Evolutionary conservation across 148 eudicot species (phyloP).

Genomic region (Persicaria tinctoria): DNA sequence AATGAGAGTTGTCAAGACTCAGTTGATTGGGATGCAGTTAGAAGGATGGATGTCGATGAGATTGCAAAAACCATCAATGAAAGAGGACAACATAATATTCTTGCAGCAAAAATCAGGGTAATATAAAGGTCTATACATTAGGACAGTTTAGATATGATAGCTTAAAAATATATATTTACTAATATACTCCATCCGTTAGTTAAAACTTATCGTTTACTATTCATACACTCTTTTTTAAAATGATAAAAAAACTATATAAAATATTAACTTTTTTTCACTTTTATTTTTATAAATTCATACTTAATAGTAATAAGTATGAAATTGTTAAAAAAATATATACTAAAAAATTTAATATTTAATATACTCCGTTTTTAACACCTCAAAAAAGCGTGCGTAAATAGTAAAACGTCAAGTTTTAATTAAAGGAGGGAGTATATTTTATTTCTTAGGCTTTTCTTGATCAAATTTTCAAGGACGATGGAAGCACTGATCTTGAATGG

Average conservation of each 20-base stretch:
- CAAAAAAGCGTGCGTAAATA: too few relatives aligned
- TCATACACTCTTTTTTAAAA: too few relatives aligned
- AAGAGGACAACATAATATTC: slow-evolving; percentile 36
- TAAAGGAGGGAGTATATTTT: too few relatives aligned
- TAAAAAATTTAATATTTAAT: neutral
- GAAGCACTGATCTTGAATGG: slow-evolving; percentile 52
- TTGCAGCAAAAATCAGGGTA: slow-evolving; percentile 39
- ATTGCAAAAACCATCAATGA: slow-evolving; percentile 23
- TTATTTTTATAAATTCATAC: too few relatives aligned
- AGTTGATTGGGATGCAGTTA: slow-evolving; percentile 35
- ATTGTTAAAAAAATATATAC: too few relatives aligned
- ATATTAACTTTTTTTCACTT: too few relatives aligned
- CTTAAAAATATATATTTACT: too few relatives aligned
- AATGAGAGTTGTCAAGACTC: slow-evolving; percentile 3
- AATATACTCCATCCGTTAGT: neutral
- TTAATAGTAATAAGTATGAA: too few relatives aligned
- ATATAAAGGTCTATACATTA: neutral
- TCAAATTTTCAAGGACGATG: slow-evolving; percentile 19
- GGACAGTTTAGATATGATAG: too few relatives aligned
- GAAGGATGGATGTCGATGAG: slow-evolving; percentile 21
- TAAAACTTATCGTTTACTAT: too few relatives aligned
- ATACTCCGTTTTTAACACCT: neutral
- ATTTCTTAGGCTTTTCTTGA: slow-evolving; percentile 25
- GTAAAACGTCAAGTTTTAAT: neutral
- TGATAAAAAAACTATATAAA: too few relatives aligned